A percentile compares a stretch with the other conserved stretches of the same genome.
These are phyloP conservation scores for Colletotrichum aenigma DNA, from an alignment of 2,329 filamentous ascomycete species.

Conservation along the genomic window DNA sequence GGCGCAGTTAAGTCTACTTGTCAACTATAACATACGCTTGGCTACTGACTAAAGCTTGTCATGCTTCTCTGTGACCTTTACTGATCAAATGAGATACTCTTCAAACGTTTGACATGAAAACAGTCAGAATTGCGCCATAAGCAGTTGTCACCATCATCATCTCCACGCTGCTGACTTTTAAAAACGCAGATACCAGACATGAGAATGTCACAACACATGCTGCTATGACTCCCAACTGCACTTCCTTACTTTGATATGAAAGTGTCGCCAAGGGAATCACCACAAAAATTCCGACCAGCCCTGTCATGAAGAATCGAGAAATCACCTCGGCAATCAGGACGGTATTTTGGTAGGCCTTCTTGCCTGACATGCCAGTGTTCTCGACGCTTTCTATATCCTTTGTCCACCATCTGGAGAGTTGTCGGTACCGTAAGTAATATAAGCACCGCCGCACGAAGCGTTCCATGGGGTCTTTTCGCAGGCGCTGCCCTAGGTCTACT, in stretches of 20 bases:
- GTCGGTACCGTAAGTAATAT: background rate
- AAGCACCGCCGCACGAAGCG: background rate
- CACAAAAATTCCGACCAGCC: background rate
- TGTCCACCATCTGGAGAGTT: background rate
- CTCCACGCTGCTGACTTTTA: background rate
- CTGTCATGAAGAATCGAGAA: background rate
- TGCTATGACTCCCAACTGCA: background rate
- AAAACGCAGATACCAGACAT: background rate
- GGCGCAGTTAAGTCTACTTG: background rate
- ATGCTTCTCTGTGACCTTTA: background rate
- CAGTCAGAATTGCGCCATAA: background rate
- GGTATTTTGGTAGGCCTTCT: background rate
- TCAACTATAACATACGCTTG: no score
- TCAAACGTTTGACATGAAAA: background rate
- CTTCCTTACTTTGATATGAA: background rate
- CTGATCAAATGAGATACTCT: background rate
- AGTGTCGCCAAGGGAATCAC: background rate
- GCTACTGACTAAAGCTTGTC: rapidly evolving
- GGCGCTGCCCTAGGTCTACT: background rate
- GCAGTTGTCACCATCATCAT: background rate
- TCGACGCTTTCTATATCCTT: background rate
- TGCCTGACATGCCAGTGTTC: background rate
- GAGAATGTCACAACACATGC: background rate
- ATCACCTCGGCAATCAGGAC: background rate
- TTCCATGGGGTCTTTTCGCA: background rate